Base-by-base conservation (phyloP, 257 asterid species). In the Leptodermis oblonga region DNA sequence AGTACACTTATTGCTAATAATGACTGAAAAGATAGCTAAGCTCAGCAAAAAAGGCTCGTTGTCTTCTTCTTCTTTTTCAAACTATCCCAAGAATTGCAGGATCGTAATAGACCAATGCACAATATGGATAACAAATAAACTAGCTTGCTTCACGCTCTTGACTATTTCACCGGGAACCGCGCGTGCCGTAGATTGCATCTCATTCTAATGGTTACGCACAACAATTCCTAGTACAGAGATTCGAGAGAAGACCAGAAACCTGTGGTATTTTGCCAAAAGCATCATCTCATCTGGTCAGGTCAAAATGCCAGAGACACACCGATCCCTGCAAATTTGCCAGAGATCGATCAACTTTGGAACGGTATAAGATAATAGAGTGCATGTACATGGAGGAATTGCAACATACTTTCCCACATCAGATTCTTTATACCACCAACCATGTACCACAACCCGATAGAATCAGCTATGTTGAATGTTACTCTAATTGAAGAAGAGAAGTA, bases 401-500 rank as follows among this genome's bases (percentile, higher is more conserved):
- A 48, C 20, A 48, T 52, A 52, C 7, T 22, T 46, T 22, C 59
- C n/a, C n/a, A n/a, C 15, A 8, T 10, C 59, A 26, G 30, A 2
- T 15, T 43, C 33, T 20, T 1, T 30, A 0, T 25, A 42, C 36
- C 56, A 7, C 53, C 45, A 9, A 43, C 25, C 26, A 59, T n/a
- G 20, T 45, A 37, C 45, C 22, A 31, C 69, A 60, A 26, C 12
- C 55, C 10, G 20, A 63, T 56, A 31, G 54, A 5, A 26, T 69
- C 41, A 54, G 33, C 26, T 26, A 31, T 8, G 7, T 17, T 25
- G 48, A 54, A 30, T 20, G 28, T 39, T 42, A 51, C 76, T n/a
- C n/a, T n/a, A n/a, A 30, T 3, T n/a, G 31, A 64, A 72, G 34
- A 28, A 18, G 34, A 43, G 70, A 30, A 64, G n/a, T n/a, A n/a